Conservation (phyloP, 208 protist species). For the Acanthamoeba rhysodes region DNA sequence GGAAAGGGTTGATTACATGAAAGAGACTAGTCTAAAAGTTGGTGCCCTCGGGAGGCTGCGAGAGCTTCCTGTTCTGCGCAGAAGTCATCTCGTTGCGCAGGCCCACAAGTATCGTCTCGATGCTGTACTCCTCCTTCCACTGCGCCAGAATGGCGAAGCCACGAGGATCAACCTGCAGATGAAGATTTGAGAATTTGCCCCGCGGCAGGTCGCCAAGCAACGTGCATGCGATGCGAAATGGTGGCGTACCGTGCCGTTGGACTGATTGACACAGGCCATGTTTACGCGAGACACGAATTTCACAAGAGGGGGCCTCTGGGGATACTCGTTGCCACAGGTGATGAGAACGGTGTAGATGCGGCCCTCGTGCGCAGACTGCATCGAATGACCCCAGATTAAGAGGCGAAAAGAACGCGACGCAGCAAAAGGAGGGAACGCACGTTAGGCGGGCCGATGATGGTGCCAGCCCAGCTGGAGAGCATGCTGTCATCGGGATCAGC, state of each 20-base stretch:
- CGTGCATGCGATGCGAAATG: background rate
- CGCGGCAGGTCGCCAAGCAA: background rate
- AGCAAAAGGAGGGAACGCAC: slow-evolving; percentile 79
- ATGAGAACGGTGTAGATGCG: slow-evolving; percentile 91
- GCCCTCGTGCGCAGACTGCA: slow-evolving; percentile 87
- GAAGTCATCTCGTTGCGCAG: slow-evolving; percentile 86
- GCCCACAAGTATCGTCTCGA: slow-evolving; percentile 86
- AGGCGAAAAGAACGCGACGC: background rate
- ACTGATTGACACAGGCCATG: slow-evolving; percentile 88
- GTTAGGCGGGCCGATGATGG: slow-evolving; percentile 90
- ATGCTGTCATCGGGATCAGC: slow-evolving; percentile 86
- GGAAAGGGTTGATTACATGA: background rate
- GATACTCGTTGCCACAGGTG: slow-evolving; percentile 89
- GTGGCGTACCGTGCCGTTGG: slow-evolving; percentile 81
- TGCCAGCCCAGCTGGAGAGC: slow-evolving; percentile 90
- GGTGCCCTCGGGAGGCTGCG: slow-evolving; percentile 87
- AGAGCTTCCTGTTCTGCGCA: slow-evolving; percentile 82
- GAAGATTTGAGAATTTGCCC: background rate
- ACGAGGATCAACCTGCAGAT: slow-evolving; percentile 76
- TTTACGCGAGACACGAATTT: slow-evolving; percentile 89
- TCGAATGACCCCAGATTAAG: background rate
- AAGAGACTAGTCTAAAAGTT: slow-evolving; percentile 42
- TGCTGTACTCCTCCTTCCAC: slow-evolving; percentile 84
- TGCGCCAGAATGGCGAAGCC: slow-evolving; percentile 84
- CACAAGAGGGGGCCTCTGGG: slow-evolving; percentile 87